Conservation (phyloP, 352 stramenopile species). For the Phytophthora sansomeana region DNA sequence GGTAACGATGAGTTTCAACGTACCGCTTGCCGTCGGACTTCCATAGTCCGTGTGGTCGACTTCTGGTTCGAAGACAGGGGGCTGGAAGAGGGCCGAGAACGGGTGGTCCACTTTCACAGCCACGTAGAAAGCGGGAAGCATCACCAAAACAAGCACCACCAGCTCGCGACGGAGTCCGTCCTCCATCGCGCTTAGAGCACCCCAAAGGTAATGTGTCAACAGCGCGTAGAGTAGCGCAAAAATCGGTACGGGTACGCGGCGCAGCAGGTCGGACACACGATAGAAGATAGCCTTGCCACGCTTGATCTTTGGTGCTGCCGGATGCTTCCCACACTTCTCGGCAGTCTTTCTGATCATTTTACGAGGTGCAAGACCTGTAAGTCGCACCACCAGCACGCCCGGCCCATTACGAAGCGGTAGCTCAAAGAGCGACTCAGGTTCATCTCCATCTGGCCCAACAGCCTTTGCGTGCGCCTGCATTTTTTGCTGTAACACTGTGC, state of each 20-base stretch:
- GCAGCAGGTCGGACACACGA: constrained; percentile 47
- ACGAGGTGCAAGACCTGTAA: constrained; percentile 58
- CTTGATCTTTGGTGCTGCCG: constrained; percentile 20
- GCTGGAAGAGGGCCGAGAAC: constrained; percentile 68
- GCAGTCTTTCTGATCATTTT: constrained; percentile 54
- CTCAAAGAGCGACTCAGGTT: constrained; percentile 66
- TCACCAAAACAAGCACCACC: constrained; percentile 65
- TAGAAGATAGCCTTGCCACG: constrained; percentile 44
- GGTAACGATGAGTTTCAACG: constrained; percentile 78
- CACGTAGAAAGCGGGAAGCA: constrained; percentile 72
- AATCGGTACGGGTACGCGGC: constrained; percentile 61
- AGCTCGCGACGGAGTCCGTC: constrained; percentile 60
- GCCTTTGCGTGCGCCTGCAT: constrained; percentile 56
- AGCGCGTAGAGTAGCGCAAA: constrained; percentile 82
- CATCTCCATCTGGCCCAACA: constrained; percentile 21
- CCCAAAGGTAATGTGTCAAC: constrained; percentile 70
- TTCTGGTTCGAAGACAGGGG: constrained; percentile 37
- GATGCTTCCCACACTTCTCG: constrained; percentile 31
- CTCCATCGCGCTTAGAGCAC: constrained; percentile 43
- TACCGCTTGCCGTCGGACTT: constrained; percentile 36
- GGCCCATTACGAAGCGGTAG: constrained; percentile 64
- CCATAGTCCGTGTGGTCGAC: constrained; percentile 30
- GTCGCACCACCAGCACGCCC: constrained; percentile 68
- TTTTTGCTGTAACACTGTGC: constrained; percentile 62
- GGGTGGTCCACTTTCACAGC: constrained; percentile 80